A percentile compares a stretch with the other conserved stretches of the same genome.
Conservation (phyloP, 2,329 filamentous ascomycete species). For the Calonectria crousiana region DNA sequence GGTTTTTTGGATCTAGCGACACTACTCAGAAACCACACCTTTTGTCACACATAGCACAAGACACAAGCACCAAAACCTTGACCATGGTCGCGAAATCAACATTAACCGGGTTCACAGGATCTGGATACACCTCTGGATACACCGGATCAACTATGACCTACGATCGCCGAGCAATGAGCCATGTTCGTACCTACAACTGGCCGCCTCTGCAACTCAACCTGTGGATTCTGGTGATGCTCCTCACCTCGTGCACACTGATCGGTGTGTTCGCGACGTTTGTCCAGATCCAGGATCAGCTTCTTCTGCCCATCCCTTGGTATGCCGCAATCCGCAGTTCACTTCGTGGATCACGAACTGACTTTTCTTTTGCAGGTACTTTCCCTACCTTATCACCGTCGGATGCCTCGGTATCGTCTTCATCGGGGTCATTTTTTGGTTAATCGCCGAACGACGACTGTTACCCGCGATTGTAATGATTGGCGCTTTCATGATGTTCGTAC, state of each 20-base stretch:
- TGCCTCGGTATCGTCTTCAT: conserved; percentile 76
- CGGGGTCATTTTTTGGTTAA: conserved; percentile 71
- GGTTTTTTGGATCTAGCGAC: neutral
- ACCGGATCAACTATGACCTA: conserved; percentile 58
- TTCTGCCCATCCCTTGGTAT: conserved; percentile 71
- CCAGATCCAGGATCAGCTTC: conserved; percentile 67
- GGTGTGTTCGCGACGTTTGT: conserved; percentile 73
- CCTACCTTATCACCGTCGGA: conserved; percentile 72
- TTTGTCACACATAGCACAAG: neutral
- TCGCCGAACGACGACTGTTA: conserved; percentile 70
- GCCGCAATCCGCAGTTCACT: conserved; percentile 33
- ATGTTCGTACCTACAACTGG: conserved; percentile 75
- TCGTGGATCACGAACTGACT: neutral
- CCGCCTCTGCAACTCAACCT: conserved; percentile 75
- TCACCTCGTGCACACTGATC: conserved; percentile 68
- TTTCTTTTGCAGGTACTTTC: conserved; percentile 68
- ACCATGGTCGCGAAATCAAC: conserved; percentile 47
- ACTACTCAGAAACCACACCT: neutral
- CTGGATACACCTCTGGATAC: conserved; percentile 16
- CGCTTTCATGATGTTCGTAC: conserved; percentile 73
- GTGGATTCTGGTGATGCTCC: conserved; percentile 76
- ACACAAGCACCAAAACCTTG: neutral
- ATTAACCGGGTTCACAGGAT: conserved; percentile 47
- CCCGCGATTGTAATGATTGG: conserved; percentile 73
- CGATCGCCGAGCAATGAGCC: conserved; percentile 56